phyloP scores from a whole-genome alignment of 306 rosid genomes.

The Acacia crassicarpa region DNA sequence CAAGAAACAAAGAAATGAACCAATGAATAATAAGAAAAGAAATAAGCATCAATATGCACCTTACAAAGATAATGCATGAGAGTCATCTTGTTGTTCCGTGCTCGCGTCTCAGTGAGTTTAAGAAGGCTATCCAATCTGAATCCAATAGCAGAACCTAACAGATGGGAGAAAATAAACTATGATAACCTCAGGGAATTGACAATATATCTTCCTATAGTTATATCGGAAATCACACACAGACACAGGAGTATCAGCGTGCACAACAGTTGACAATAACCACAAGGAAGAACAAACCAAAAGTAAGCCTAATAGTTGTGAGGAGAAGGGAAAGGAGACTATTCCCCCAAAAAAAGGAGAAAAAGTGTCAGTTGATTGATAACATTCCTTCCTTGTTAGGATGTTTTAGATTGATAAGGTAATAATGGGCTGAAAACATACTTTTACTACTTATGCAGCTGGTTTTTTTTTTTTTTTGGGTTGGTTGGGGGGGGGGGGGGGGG shows the following conservation, averaged over 20 bases:
- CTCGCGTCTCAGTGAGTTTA: slow-evolving; percentile 94
- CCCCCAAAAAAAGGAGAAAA: background rate
- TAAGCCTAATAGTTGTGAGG: background rate
- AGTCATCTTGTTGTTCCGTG: slow-evolving; percentile 91
- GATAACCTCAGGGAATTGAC: background rate
- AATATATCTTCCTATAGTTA: background rate
- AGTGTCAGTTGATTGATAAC: background rate
- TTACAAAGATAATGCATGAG: slow-evolving; percentile 99
- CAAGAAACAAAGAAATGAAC: slow-evolving; percentile 11
- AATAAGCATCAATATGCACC: slow-evolving; percentile 50
- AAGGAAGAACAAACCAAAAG: background rate
- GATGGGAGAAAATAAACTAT: slow-evolving; percentile 18
- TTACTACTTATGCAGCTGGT: background rate
- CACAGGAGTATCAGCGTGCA: background rate
- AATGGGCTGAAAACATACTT: background rate
- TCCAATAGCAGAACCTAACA: slow-evolving; percentile 95
- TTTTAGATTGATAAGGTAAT: background rate
- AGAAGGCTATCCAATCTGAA: slow-evolving; percentile 97
- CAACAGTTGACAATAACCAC: background rate
- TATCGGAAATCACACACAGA: background rate
- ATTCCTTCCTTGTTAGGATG: background rate
- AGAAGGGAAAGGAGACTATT: background rate
- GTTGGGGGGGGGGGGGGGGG: background rate
- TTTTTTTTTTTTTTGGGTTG: no score
- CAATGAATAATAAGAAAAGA: background rate